Base-by-base conservation (phyloP, 306 rosid genomes). In the Geum urbanum region DNA sequence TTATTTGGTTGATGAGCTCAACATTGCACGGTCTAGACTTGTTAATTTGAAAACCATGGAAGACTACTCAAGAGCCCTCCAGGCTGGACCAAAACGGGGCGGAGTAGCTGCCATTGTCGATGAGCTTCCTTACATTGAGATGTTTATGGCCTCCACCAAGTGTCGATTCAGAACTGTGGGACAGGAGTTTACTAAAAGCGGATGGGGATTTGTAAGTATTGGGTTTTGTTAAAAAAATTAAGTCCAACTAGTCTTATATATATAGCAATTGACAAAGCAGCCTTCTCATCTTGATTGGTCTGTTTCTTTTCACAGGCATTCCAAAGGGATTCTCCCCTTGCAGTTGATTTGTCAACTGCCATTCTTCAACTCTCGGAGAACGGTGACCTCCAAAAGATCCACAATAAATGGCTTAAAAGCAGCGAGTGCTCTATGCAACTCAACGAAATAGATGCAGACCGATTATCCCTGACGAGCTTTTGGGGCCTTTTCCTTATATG, bases 281-380 rank as follows among this genome's bases (percentile, higher is more conserved):
- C 58, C 55, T 49, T 67, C 71, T 72, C 40, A 58, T 45, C 56
- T 46, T 32, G 37, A 70, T 46, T 32, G 37, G 3, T 71, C 70
- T 61, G 44, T 61, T 65, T 54, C 63, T 16, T 58, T 61, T 65
- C 45, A 53, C 83, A 87, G 96, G 96, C 95, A 57, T 89, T 92
- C 75, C 96, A 83, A 76, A 87, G 95, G 86, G 98, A 92, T 81
- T 89, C 95, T 81, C 96, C 96, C 60, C 91, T 92, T 24, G 95
- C 98, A 12, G 85, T 81, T 13, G 98, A 92, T 74, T 32, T 92
- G 66, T 92, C 98, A 54, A 92, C 96, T 0, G 91, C 98, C 40
- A 89, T 92, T 78, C 98, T 92, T 71, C 91, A 89, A 75, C 98
- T 92, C 56, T 92, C 96, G 0, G 96, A 92, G 83, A 87, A 75